Evolutionary conservation across 768 basidiomycete species (phyloP), one percentile per base, ranked within the genome.

Genomic region (Mycena rosella): DNA sequence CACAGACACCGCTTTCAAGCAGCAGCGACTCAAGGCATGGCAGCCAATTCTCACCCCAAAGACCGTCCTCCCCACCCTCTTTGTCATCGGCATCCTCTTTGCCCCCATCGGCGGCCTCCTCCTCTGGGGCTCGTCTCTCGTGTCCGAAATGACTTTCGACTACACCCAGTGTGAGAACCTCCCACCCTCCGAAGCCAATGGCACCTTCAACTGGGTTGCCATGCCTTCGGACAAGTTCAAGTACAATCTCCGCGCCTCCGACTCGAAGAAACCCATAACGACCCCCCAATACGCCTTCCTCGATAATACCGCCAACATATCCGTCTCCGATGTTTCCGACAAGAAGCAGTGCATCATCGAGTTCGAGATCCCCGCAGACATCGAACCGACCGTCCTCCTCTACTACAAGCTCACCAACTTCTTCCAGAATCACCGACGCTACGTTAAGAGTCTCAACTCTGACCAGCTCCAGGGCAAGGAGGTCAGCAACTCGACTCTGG

Each of bases 11-110:
- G 97, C 96, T 44, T 98, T 98, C 88, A 99, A 98, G 83, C 98
- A 99, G 79, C 98, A 99, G 80, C 93, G 98, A 62, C 88, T 99
- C 77, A 99, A 98, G 84, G 98, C 98, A 76, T 99, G 98, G 98
- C 98, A 99, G 86, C 98, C 98, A 11, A 99, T 99, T 77, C 87
- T 99, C 52, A 98, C 96, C 6, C 98, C 98, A 6, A 96, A 96
- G 80, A 98, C 96, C 1, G 98, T 99, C 24, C 88, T 99, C 18
- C 98, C 98, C 4, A 97, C 96, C 0, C 88, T 99, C 51, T 96
- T 99, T 80, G 89, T 98, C 75, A 90, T 99, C 73, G 98, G 95
- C 49, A 85, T 99, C 72, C 81, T 99, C 70, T 99, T 99, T 77
- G 97, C 94, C 0, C 96, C 96, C 60, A 96, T 99, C 73, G 98